Conservation (phyloP, 202 grass and related monocot species). For the Setaria italica region DNA sequence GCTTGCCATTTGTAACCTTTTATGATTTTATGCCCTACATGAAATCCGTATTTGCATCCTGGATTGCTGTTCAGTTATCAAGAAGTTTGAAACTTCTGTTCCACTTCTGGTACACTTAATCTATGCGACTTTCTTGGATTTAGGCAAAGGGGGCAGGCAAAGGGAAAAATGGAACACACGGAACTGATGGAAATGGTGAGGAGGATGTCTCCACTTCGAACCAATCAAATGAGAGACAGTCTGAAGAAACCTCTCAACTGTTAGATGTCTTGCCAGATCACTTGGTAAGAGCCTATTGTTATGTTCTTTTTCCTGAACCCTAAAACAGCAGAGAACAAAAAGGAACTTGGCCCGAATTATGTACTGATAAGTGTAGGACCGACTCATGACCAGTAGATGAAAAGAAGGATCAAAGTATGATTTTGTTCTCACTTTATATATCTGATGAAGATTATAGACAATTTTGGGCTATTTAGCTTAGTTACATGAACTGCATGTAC, state of each 20-base stretch:
- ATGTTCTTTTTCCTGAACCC: background rate
- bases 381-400: background rate
- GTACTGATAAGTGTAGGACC: background rate
- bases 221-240: constrained; percentile 55
- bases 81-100: constrained; percentile 12
- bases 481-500: background rate
- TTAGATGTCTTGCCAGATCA: constrained; percentile 68
- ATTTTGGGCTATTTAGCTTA: background rate
- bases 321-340: background rate
- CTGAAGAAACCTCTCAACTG: constrained; percentile 57
- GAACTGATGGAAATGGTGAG: constrained; percentile 67
- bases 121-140: background rate
- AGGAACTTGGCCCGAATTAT: background rate
- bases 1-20: background rate
- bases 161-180: constrained; percentile 59
- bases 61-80: constrained; percentile 3
- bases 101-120: background rate
- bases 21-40: constrained; percentile 21
- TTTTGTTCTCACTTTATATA: constrained; percentile 2
- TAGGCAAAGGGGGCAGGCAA: constrained; percentile 57
- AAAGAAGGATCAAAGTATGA: constrained; percentile 12
- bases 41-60: constrained; percentile 26
- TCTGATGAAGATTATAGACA: background rate
- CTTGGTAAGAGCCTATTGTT: constrained; percentile 54
- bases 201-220: constrained; percentile 68